A percentile compares a stretch with the other conserved stretches of the same genome.
These are phyloP conservation scores for Stropharia rugosoannulata DNA, from an alignment of 768 basidiomycete species.

Conservation along the genomic window DNA sequence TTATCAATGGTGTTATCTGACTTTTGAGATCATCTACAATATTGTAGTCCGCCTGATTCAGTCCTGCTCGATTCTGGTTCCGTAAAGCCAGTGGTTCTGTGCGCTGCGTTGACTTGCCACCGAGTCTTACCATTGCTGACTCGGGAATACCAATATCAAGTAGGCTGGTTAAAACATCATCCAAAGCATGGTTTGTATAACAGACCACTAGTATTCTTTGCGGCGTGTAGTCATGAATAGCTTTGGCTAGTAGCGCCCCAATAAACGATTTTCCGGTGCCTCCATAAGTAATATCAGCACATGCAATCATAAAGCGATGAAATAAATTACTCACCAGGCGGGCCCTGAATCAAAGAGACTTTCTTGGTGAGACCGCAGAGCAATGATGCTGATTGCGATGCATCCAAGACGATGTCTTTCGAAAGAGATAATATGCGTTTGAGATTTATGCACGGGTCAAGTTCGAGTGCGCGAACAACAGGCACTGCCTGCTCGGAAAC, in stretches of 20 bases:
- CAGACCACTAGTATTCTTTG: constrained; percentile 66
- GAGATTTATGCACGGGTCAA: constrained; percentile 39
- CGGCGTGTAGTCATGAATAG: constrained; percentile 46
- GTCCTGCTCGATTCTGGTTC: constrained; percentile 26
- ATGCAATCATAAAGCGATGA: constrained; percentile 36
- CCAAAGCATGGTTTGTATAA: constrained; percentile 75
- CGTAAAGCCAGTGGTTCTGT: constrained; percentile 46
- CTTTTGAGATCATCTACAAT: constrained; percentile 1
- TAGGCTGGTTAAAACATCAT: constrained; percentile 66
- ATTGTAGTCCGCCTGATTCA: neutral
- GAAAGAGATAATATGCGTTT: constrained; percentile 32
- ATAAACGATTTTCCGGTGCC: constrained; percentile 79
- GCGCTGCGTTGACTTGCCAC: constrained; percentile 49
- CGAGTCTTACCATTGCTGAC: constrained; percentile 52
- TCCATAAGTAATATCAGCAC: constrained; percentile 17
- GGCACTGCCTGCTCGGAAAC: constrained; percentile 5
- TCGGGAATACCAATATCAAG: constrained; percentile 56
- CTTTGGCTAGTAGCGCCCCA: constrained; percentile 64
- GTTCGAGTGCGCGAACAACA: constrained; percentile 25
- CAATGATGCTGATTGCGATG: constrained; percentile 46
- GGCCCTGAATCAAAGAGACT: constrained; percentile 67
- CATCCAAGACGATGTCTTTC: constrained; percentile 47
- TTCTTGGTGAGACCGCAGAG: constrained; percentile 53
- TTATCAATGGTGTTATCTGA: neutral
- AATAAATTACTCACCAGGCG: constrained; percentile 50